phyloP scores from a whole-genome alignment of 2,329 filamentous ascomycete species.

The Aspergillus sp. region DNA sequence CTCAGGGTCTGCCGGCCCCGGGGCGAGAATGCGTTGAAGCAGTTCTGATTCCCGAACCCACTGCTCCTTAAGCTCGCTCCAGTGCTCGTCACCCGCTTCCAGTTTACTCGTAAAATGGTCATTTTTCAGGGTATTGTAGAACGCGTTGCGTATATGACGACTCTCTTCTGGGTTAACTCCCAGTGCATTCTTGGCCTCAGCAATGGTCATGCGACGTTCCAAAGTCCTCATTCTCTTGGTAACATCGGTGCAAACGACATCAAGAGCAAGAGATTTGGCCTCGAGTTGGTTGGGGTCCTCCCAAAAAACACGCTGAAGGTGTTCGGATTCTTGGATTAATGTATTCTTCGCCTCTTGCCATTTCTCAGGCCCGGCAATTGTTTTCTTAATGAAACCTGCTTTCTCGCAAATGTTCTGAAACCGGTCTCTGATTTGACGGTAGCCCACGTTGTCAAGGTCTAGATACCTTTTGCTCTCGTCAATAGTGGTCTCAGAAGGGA shows the following conservation, averaged over 20 bases:
- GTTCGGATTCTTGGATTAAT: conserved; percentile 63
- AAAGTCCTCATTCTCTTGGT: conserved; percentile 73
- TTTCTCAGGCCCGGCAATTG: conserved; percentile 66
- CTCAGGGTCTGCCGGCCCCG: conserved; percentile 53
- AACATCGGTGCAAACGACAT: conserved; percentile 78
- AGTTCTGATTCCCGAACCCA: conserved; percentile 64
- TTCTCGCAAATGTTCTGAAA: conserved; percentile 72
- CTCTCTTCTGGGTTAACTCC: conserved; percentile 68
- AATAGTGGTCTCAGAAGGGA: conserved; percentile 79
- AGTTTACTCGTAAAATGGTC: conserved; percentile 71
- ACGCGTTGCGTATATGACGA: conserved; percentile 64
- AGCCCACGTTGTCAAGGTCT: conserved; percentile 61
- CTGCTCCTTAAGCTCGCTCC: conserved; percentile 66
- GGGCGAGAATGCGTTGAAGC: conserved; percentile 56
- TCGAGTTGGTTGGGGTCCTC: conserved; percentile 59
- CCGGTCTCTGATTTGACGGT: conserved; percentile 63
- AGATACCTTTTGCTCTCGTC: conserved; percentile 74
- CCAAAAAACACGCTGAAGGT: conserved; percentile 64
- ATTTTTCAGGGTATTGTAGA: conserved; percentile 65
- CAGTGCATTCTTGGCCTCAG: conserved; percentile 71
- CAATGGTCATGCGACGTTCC: conserved; percentile 67
- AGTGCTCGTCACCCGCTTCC: conserved; percentile 70
- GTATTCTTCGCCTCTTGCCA: conserved; percentile 72
- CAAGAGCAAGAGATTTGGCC: conserved; percentile 67
- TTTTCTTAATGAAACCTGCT: conserved; percentile 71